Percentiles rank a stretch among this genome's conserved stretches.
These are phyloP conservation scores for Capsicum baccatum DNA, from an alignment of 257 asterid genomes.

Conservation along the genomic window DNA sequence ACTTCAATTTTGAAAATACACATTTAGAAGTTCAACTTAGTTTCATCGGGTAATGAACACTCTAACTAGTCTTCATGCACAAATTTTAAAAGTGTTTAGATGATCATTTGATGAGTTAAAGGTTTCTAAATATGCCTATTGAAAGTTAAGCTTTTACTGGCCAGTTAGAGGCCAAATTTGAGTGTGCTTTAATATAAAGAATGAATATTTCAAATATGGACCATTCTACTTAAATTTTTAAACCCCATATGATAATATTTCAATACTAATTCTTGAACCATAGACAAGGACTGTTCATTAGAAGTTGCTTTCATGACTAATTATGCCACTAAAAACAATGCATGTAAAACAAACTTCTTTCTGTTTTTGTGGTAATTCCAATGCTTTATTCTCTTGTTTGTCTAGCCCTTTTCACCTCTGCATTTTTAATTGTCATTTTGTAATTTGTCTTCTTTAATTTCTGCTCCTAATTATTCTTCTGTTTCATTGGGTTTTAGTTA, in stretches of 20 bases:
- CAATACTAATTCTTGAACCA: not conserved
- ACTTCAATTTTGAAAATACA: no score
- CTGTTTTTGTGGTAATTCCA: slow-evolving; percentile 36
- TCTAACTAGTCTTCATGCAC: no score
- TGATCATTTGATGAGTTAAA: no score
- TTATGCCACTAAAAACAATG: slow-evolving; percentile 6
- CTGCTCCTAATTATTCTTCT: slow-evolving; percentile 34
- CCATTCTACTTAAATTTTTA: slow-evolving; percentile 31
- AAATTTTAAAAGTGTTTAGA: no score
- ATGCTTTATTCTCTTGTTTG: slow-evolving; percentile 42
- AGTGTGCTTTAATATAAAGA: not conserved
- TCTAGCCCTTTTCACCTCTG: slow-evolving; percentile 35
- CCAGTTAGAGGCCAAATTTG: no score
- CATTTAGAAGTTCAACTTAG: no score
- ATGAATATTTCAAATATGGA: not conserved
- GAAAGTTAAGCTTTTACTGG: no score
- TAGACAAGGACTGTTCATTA: not conserved
- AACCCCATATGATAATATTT: slow-evolving; percentile 26
- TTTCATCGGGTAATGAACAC: no score
- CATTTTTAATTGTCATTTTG: slow-evolving; percentile 31
- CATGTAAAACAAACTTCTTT: not conserved
- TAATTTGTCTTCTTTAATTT: slow-evolving; percentile 32
- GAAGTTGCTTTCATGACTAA: not conserved
- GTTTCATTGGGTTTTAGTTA: slow-evolving; percentile 28
- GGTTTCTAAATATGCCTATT: no score